A percentile compares a stretch with the other conserved stretches of the same genome.
These are phyloP conservation scores for Citrus australasica DNA, from an alignment of 345 rosid species.

Conservation along the genomic window DNA sequence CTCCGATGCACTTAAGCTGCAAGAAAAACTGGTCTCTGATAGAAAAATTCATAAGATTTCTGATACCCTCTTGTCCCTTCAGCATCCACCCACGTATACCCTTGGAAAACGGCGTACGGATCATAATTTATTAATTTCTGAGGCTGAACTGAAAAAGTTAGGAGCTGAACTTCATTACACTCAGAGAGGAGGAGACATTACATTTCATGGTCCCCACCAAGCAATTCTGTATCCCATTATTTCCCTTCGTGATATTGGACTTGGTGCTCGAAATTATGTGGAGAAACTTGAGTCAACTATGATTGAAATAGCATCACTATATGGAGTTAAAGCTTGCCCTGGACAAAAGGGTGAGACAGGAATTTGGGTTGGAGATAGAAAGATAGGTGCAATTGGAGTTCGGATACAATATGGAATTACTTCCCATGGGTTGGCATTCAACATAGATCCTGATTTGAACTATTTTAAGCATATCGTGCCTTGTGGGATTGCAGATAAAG, in stretches of 20 bases:
- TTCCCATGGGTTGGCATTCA: conserved; percentile 85
- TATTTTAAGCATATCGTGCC: conserved; percentile 91
- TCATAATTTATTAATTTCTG: conserved; percentile 67
- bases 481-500: conserved; percentile 86
- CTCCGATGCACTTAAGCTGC: conserved; percentile 74
- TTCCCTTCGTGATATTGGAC: conserved; percentile 60
- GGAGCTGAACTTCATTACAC: conserved; percentile 93
- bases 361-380: conserved; percentile 87
- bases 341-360: conserved; percentile 78
- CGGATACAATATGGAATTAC: conserved; percentile 73
- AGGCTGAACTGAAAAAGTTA: conserved; percentile 53
- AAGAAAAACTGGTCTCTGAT: conserved; percentile 54
- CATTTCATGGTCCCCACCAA: conserved; percentile 89
- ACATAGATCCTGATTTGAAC: conserved; percentile 72
- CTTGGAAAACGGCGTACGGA: conserved; percentile 73
- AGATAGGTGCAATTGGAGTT: conserved; percentile 92
- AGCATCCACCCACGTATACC: conserved; percentile 87
- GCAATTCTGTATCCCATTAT: conserved; percentile 76
- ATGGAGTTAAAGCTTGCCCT: conserved; percentile 65
- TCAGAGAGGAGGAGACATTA: conserved; percentile 88
- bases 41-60: conserved; percentile 56
- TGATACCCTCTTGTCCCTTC: conserved; percentile 69
- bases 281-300: conserved; percentile 72
- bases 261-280: conserved; percentile 78
- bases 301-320: conserved; percentile 67